Evolutionary conservation across 176 grass and related monocot genomes (phyloP), one percentile per base, ranked within the genome.

Genomic region (Bothriochloa decipiens): DNA sequence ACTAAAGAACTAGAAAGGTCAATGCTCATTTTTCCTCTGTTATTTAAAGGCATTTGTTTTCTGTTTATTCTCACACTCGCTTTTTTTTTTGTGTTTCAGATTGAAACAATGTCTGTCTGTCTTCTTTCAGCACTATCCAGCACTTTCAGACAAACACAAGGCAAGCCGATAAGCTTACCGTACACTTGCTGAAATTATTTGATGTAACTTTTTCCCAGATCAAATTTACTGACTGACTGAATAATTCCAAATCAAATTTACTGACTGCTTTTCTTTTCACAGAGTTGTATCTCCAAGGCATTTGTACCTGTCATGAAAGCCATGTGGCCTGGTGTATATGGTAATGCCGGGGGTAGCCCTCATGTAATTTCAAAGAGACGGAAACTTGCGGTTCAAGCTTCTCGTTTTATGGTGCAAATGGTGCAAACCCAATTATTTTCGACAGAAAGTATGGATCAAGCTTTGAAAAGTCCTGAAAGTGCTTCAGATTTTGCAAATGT

Each of bases 351-450:
- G 15, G 89, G 96, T 46, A 84, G 85, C 80, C 15, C 83, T 12
- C 41, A 61, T 79, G 58, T 64, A 40, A 88, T 98, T 25, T 98
- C 93, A 12, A 95, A 90, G 91, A 80, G 74, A 81, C 83, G 89
- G 75, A 98, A 98, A 78, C 52, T 66, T 66, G 91, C 91, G 6
- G 75, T 84, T 42, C 86, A 90, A 86, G 93, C 81, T 84, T 86
- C 91, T 81, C 89, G 88, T 58, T 96, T 98, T 86, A 92, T 96
- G 93, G 80, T 98, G 70, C 96, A 95, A 90, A 98, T 98, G 93
- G 73, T 96, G 32, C 93, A 92, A 82, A 87, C 83, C 86, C 89
- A 88, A 69, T 80, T 96, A 25, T 92, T 99, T 72, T 87, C 70
- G 25, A 65, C 83, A 47, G 89, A 89, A 79, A 28, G 26, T 76